Conservation (phyloP, 2,329 filamentous ascomycete genomes). For the Ceratocystis papillata region DNA sequence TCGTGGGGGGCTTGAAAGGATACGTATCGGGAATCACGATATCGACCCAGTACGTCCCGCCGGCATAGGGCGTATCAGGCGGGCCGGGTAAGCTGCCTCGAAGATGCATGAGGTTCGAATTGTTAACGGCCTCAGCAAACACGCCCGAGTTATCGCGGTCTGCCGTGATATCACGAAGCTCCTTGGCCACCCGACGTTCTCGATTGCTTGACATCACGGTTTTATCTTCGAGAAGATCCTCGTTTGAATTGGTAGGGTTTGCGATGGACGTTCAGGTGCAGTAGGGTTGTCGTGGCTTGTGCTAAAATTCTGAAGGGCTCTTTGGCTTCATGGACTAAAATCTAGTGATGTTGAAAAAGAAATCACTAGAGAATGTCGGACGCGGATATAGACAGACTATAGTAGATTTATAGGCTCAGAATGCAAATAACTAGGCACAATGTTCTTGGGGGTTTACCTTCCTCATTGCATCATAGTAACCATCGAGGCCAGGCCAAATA, state of each 20-base stretch:
- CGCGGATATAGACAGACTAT: neutral
- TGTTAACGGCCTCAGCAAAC: slow-evolving; percentile 52
- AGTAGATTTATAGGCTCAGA: neutral
- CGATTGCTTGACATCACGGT: slow-evolving; percentile 40
- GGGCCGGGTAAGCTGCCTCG: slow-evolving; percentile 75
- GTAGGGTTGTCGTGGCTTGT: slow-evolving; percentile 1
- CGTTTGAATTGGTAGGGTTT: neutral
- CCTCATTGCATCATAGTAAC: slow-evolving; percentile 8
- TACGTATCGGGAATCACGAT: slow-evolving; percentile 82
- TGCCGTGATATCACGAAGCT: slow-evolving; percentile 61
- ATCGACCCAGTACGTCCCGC: slow-evolving; percentile 70
- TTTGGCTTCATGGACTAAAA: neutral
- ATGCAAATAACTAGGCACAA: neutral
- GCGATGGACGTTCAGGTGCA: neutral
- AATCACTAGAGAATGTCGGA: neutral
- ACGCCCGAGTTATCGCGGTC: slow-evolving; percentile 69
- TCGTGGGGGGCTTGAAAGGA: slow-evolving; percentile 81
- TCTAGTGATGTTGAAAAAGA: neutral
- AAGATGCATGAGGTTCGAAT: slow-evolving; percentile 67
- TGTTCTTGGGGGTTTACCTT: neutral
- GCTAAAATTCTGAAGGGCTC: neutral
- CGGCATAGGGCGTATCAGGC: slow-evolving; percentile 86
- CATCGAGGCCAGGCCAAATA: neutral
- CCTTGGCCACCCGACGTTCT: slow-evolving; percentile 57
- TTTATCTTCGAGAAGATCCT: neutral